A percentile compares a stretch with the other conserved stretches of the same genome.
These are phyloP conservation scores for Ganoderma lingzhi DNA, from an alignment of 1,284 basidiomycete genomes.

Conservation along the genomic window DNA sequence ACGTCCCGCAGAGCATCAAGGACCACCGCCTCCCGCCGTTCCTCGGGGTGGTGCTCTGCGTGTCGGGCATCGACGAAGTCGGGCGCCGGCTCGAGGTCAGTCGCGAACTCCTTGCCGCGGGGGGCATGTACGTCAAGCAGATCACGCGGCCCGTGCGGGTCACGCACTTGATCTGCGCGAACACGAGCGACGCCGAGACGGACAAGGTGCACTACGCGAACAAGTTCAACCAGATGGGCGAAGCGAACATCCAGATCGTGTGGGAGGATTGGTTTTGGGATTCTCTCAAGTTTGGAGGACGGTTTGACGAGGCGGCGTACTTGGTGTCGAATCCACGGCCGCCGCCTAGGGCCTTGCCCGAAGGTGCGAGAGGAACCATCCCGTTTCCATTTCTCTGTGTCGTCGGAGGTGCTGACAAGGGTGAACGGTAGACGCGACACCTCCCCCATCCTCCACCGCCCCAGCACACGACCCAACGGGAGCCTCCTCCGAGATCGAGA, in stretches of 20 bases:
- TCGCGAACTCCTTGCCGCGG: constrained; percentile 57
- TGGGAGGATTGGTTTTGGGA: constrained; percentile 93
- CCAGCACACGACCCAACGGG: constrained; percentile 13
- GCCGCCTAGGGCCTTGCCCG: constrained; percentile 48
- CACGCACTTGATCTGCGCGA: constrained; percentile 73
- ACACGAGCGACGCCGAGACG: constrained; percentile 49
- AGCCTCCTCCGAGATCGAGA: constrained; percentile 28
- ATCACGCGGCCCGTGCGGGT: constrained; percentile 74
- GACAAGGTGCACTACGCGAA: constrained; percentile 77
- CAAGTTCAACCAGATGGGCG: constrained; percentile 70
- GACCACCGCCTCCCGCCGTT: constrained; percentile 73
- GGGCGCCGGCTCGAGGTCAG: constrained; percentile 63
- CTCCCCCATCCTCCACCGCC: constrained; percentile 19
- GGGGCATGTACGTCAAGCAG: constrained; percentile 66
- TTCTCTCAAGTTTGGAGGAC: constrained; percentile 69
- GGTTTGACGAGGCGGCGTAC: constrained; percentile 64
- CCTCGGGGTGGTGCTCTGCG: constrained; percentile 64
- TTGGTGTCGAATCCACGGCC: constrained; percentile 65
- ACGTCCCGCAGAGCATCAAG: constrained; percentile 61
- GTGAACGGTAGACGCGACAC: constrained; percentile 8
- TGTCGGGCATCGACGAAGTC: constrained; percentile 72
- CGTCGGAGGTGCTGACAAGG: background rate
- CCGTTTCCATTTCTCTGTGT: background rate
- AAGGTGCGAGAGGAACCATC: constrained; percentile 26
- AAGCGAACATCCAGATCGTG: constrained; percentile 73